Evolutionary conservation across 345 rosid genomes (phyloP), one percentile per base, ranked within the genome.

Genomic region (Reutealis trisperma): DNA sequence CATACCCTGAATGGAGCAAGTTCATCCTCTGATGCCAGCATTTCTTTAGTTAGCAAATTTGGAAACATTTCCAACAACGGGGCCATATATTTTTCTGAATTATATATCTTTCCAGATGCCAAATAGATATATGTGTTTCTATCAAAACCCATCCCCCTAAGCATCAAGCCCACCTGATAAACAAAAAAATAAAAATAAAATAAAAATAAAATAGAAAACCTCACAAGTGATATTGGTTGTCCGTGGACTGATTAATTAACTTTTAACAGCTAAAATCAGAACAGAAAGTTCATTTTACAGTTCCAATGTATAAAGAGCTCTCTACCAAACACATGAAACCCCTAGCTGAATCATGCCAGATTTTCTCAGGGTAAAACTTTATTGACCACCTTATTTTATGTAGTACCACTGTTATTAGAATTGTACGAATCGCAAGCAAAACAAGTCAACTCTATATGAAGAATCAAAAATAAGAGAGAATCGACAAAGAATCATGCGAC

Each of bases 71-170:
- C 98, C 78, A 92, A 74, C 74, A 96, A 79, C 0, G 99, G 98
- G 52, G 90, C 90, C 99, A 94, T 96, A 19, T 91, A 87, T 84
- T 86, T 92, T 83, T 94, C 97, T 7, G 92, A 90, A 78, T 92
- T 86, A 85, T 96, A 94, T 84, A 96, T 96, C 83, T 90, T 87
- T 71, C 99, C 99, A 78, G 99, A 92, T 62, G 99, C 99, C 85
- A 96, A 84, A 85, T 49, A 96, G 24, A 96, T 91, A 67, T 85
- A 86, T 1, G 98, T 96, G 82, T 87, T 90, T 76, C 89, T 91
- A 84, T 87, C 92, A 78, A 96, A 96, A 51, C 99, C 98, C 97
- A 96, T 96, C 81, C 99, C 99, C 85, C 99, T 90, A 63, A 96
- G 92, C 97, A 96, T 96, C 87, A 96, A 76, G 57, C 99, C 98